Base-by-base conservation (phyloP, 2,329 filamentous ascomycete genomes). In the Diaporthe capsici region DNA sequence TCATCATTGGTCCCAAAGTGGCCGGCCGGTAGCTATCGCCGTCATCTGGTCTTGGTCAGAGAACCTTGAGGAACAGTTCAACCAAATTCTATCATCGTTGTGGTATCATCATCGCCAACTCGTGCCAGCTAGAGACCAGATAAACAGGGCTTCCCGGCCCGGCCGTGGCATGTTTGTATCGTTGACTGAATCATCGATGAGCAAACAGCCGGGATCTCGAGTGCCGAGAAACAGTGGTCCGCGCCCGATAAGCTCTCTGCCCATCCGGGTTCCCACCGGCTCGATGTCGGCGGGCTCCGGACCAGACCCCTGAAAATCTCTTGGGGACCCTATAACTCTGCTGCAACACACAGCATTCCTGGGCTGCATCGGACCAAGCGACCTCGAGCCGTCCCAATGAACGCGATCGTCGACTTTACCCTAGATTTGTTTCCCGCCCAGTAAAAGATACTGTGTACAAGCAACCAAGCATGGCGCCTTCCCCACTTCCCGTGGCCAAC, bases 401-500 rank as follows among this genome's bases (percentile, higher is more conserved):
- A 39, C 65, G 47, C 15, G 65, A 53, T 55, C 58, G 37, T 39
- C 28, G 34, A 31, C 34, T 4, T 42, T 42, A 5, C 4, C 65
- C 22, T 68, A n/a, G 17, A 22, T 12, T 42, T 10, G 20, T 17
- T 53, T 25, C 2, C 15, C 4, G 10, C 31, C 49, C 20, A 55
- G 34, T 42, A 17, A 20, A 55, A 9, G 31, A 2, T 28, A 17
- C 6, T 55, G 17, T 28, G 10, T 8, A 20, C 22, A 8, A 9
- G 10, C 37, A 28, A 47, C 9, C 60, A 71, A 53, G 9, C 31
- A 77, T 76, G 74, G 67, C 74, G 4, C 74, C 76, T n/a, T 77
- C 74, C 55, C 63, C 65, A 28, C 73, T 81, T 37, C 82, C 82
- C 12, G 80, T 82, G 3, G 49, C 78, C 51, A 79, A 79, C 37